Evolutionary conservation across 2,329 filamentous ascomycete species (phyloP).

Genomic region (Neofusicoccum parvum): DNA sequence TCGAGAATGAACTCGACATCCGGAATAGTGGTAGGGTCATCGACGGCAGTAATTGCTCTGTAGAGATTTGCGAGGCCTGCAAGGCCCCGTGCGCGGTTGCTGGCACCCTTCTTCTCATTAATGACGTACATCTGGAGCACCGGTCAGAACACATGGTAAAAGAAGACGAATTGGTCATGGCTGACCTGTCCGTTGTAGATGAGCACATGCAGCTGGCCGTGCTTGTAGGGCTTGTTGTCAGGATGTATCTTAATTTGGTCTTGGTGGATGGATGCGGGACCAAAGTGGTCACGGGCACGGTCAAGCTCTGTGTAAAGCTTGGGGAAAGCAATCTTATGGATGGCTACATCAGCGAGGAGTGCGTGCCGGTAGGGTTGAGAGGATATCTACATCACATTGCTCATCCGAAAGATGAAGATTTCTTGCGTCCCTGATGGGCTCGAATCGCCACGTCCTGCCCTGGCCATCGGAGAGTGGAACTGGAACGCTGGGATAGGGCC

Average conservation of each 20-base stretch:
- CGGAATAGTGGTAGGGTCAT: conserved; percentile 3
- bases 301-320: conserved; percentile 15
- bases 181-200: conserved; percentile 19
- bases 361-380: neutral
- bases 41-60: conserved; percentile 19
- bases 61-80: conserved; percentile 13
- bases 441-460: conserved; percentile 16
- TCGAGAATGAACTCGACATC: conserved; percentile 21
- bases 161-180: neutral
- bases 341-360: neutral
- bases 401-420: conserved; percentile 17
- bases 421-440: conserved; percentile 1
- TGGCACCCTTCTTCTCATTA: conserved; percentile 5
- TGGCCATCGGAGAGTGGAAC: neutral
- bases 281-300: neutral
- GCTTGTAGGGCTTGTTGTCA: neutral
- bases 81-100: conserved; percentile 15
- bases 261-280: neutral
- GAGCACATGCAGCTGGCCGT: conserved; percentile 13
- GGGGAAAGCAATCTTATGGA: conserved; percentile 14
- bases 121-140: conserved; percentile 1
- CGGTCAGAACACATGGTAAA: neutral
- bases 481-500: no score
- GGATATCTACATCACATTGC: conserved; percentile 13
- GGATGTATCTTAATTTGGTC: conserved; percentile 11